Percentiles rank a stretch among this genome's conserved stretches.
phyloP scores from a whole-genome alignment of 2,329 filamentous ascomycete species.

The Trichoderma oligosporum region DNA sequence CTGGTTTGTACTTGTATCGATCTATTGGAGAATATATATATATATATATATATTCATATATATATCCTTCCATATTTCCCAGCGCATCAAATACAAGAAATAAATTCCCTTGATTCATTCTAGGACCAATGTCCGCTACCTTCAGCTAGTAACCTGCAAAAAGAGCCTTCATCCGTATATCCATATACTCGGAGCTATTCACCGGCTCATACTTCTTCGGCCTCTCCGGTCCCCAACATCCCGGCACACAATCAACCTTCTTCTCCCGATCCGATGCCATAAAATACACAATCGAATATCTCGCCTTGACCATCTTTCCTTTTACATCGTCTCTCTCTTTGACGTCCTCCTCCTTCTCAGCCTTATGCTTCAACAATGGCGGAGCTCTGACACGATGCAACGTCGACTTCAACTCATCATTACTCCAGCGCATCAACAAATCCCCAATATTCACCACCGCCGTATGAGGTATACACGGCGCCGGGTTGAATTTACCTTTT shows the following conservation, averaged over 20 bases:
- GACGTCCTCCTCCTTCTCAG: constrained; percentile 1
- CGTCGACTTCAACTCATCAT: constrained; percentile 34
- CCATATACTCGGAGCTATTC: constrained; percentile 29
- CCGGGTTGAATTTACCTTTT: constrained; percentile 34
- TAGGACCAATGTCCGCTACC: too few species aligned
- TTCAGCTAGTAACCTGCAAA: not conserved
- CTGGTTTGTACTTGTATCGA: too few species aligned
- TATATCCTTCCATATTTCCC: too few species aligned
- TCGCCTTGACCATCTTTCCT: constrained; percentile 41
- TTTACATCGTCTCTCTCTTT: constrained; percentile 26
- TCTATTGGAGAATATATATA: too few species aligned
- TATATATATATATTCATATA: too few species aligned
- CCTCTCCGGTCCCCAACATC: constrained; percentile 40
- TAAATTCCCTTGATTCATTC: too few species aligned
- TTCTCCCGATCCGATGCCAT: constrained; percentile 47
- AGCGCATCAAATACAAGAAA: not conserved
- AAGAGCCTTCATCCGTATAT: constrained; percentile 27
- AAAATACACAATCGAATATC: constrained; percentile 61
- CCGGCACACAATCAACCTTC: constrained; percentile 50
- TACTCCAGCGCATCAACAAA: constrained; percentile 39
- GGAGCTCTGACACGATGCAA: constrained; percentile 44
- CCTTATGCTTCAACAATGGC: not conserved
- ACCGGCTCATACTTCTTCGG: constrained; percentile 49
- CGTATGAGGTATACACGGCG: constrained; percentile 31
- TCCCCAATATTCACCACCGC: constrained; percentile 40